Percentiles rank a stretch among this genome's conserved stretches.
Evolutionary conservation across 2,329 filamentous ascomycete species (phyloP).

Genomic region (Orbilia quercus): DNA sequence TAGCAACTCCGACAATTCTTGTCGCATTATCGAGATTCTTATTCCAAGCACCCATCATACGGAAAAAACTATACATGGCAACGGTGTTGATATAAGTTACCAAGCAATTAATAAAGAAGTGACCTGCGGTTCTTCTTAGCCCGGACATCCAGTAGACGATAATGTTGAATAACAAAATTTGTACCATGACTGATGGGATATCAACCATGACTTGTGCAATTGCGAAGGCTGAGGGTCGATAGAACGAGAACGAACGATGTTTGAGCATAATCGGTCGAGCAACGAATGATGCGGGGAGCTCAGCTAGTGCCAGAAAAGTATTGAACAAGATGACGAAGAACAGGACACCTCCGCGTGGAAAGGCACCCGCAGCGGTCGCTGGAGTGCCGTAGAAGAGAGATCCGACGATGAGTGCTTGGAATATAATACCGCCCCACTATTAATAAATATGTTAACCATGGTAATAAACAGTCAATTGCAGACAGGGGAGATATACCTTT

Average conservation of each 20-base stretch:
- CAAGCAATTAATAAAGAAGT: constrained; percentile 72
- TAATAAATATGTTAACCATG: constrained; percentile 45
- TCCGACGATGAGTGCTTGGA: constrained; percentile 78
- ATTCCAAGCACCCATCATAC: constrained; percentile 70
- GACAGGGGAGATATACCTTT: constrained; percentile 66
- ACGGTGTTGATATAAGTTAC: constrained; percentile 69
- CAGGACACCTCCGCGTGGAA: constrained; percentile 71
- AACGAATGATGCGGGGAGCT: constrained; percentile 72
- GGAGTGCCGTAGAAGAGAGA: constrained; percentile 70
- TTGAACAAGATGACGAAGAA: constrained; percentile 75
- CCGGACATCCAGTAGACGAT: constrained; percentile 72
- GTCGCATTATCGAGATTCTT: constrained; percentile 68
- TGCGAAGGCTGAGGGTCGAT: constrained; percentile 72
- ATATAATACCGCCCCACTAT: constrained; percentile 71
- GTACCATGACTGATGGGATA: constrained; percentile 70
- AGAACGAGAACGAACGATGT: constrained; percentile 77
- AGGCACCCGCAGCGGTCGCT: constrained; percentile 68
- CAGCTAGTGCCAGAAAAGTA: constrained; percentile 71
- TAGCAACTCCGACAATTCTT: constrained; percentile 66
- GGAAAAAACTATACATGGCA: constrained; percentile 69
- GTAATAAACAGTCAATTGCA: constrained; percentile 59
- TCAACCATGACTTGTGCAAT: constrained; percentile 71
- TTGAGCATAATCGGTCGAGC: constrained; percentile 75
- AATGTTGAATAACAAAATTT: constrained; percentile 71
- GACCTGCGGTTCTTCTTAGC: constrained; percentile 69